A percentile compares a stretch with the other conserved stretches of the same genome.
Evolutionary conservation across 306 rosid species (phyloP).

Genomic region (Citrullus mucosospermus): DNA sequence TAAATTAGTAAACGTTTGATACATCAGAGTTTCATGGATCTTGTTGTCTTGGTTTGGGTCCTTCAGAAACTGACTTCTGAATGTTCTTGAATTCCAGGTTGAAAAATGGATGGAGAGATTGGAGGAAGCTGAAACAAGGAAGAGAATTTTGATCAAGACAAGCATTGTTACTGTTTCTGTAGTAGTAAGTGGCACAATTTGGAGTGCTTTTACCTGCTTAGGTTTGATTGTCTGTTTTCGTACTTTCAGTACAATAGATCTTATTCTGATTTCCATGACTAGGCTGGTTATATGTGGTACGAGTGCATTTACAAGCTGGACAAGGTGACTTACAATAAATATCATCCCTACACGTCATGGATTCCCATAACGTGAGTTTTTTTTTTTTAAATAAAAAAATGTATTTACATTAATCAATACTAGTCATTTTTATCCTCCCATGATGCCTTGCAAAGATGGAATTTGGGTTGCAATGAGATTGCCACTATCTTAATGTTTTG

Average conservation of each 20-base stretch:
- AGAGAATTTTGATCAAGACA: constrained; percentile 70
- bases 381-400: background rate
- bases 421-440: background rate
- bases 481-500: background rate
- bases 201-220: background rate
- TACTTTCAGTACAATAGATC: background rate
- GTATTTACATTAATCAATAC: constrained; percentile 2
- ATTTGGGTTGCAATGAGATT: background rate
- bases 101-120: constrained; percentile 97
- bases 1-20: constrained; percentile 26
- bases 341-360: constrained; percentile 98
- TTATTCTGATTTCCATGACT: constrained; percentile 16
- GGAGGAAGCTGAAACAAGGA: constrained; percentile 85
- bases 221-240: background rate
- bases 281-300: constrained; percentile 95
- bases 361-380: constrained; percentile 86
- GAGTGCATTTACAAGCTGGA: constrained; percentile 93
- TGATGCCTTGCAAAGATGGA: background rate
- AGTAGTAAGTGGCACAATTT: constrained; percentile 51
- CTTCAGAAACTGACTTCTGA: constrained; percentile 9
- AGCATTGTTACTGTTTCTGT: constrained; percentile 46
- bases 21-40: constrained; percentile 12
- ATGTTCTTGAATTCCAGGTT: constrained; percentile 36
- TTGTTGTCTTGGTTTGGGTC: constrained; percentile 11
- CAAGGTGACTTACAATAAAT: constrained; percentile 86